Conservation (phyloP, 2,329 filamentous ascomycete genomes). For the Aspergillus vadensis region DNA sequence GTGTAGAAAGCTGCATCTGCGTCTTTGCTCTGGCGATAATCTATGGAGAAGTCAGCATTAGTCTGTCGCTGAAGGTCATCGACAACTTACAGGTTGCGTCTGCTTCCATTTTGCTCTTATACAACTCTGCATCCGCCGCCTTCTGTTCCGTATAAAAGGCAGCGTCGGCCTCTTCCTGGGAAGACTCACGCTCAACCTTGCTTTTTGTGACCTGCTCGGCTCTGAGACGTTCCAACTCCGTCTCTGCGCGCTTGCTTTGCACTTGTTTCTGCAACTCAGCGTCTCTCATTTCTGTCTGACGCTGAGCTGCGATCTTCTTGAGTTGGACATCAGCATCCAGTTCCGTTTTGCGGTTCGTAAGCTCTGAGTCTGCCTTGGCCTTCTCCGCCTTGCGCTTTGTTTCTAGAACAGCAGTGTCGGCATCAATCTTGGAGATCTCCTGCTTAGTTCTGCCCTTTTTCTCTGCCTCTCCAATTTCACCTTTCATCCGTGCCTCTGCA, state of each 20-base stretch:
- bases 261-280: constrained; percentile 79
- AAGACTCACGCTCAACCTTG: constrained; percentile 51
- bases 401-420: constrained; percentile 80
- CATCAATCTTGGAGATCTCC: constrained; percentile 84
- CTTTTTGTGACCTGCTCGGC: constrained; percentile 79
- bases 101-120: constrained; percentile 45
- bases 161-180: constrained; percentile 51
- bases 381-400: constrained; percentile 83
- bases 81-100: constrained; percentile 36
- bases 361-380: constrained; percentile 72
- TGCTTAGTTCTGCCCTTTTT: constrained; percentile 80
- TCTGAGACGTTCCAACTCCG: constrained; percentile 77
- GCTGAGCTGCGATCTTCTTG: constrained; percentile 71
- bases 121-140: constrained; percentile 54
- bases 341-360: constrained; percentile 71
- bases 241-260: constrained; percentile 73
- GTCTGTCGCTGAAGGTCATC: not conserved
- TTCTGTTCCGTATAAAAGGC: constrained; percentile 53
- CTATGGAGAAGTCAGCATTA: constrained; percentile 17
- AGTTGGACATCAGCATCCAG: constrained; percentile 75
- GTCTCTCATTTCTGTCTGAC: constrained; percentile 73
- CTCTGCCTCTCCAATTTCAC: constrained; percentile 67
- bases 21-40: constrained; percentile 34
- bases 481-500: constrained; percentile 61
- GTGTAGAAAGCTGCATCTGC: constrained; percentile 49